Conservation (phyloP, 768 basidiomycete genomes). For the Calvatia gigantea region DNA sequence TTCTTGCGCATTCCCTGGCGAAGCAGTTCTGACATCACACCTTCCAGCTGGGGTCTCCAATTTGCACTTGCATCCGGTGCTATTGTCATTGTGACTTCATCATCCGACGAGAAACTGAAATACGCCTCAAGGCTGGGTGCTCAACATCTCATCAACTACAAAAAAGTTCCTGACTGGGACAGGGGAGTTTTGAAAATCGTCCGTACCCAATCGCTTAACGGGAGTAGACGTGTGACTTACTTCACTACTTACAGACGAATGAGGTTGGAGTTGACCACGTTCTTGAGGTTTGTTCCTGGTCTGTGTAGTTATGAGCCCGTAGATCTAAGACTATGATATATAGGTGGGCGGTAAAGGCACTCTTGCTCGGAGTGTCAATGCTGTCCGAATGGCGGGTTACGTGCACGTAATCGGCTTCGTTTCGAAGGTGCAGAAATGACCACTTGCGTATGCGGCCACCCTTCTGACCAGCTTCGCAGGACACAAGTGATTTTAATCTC, state of each 20-base stretch:
- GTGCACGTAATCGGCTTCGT: slow-evolving; percentile 45
- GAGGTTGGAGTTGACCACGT: slow-evolving; percentile 30
- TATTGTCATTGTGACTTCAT: slow-evolving; percentile 57
- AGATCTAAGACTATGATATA: neutral
- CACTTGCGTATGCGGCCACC: neutral
- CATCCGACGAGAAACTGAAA: slow-evolving; percentile 54
- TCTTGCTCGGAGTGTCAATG: slow-evolving; percentile 34
- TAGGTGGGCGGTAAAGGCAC: slow-evolving; percentile 42
- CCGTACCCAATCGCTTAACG: neutral
- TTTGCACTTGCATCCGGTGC: slow-evolving; percentile 56
- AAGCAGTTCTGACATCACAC: neutral
- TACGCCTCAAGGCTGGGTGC: slow-evolving; percentile 45
- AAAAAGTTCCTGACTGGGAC: slow-evolving; percentile 52
- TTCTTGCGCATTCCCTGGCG: neutral
- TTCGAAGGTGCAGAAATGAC: slow-evolving; percentile 22
- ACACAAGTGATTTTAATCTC: neutral
- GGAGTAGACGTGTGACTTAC: neutral
- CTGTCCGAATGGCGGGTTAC: slow-evolving; percentile 33
- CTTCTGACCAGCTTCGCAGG: neutral
- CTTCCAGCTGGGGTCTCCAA: slow-evolving; percentile 43
- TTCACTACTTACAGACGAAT: slow-evolving; percentile 21
- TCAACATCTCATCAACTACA: slow-evolving; percentile 59
- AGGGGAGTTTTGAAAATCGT: slow-evolving; percentile 39
- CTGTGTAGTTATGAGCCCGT: neutral
- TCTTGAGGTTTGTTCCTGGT: slow-evolving; percentile 21